Conservation (phyloP, 192 early-diverging fungal species). For the Dispira simplex region DNA sequence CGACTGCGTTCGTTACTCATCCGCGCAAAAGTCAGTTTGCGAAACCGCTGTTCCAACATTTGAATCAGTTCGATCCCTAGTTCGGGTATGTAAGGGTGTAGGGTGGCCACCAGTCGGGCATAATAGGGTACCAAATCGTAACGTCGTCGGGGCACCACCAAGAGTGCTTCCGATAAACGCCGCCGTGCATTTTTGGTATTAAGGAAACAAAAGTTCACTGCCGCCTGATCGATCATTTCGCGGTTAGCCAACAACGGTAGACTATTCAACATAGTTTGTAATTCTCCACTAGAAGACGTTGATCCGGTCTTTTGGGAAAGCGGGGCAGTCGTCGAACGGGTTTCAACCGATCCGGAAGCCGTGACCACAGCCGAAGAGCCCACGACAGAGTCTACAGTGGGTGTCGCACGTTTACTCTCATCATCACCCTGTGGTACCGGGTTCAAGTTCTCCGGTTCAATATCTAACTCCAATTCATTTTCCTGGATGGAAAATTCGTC, state of each 20-base stretch:
- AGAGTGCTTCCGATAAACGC: constrained; percentile 55
- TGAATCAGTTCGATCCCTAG: constrained; percentile 55
- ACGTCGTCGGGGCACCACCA: constrained; percentile 64
- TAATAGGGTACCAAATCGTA: constrained; percentile 84
- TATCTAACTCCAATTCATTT: not conserved
- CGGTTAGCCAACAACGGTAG: constrained; percentile 65
- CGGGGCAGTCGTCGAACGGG: no score
- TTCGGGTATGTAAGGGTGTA: constrained; percentile 79
- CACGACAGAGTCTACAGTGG: no score
- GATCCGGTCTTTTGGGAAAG: no score
- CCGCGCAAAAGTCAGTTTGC: constrained; percentile 55
- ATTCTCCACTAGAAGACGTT: no score
- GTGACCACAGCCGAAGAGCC: no score
- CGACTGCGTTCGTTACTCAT: constrained; percentile 17
- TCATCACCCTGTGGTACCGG: no score
- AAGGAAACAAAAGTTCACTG: constrained; percentile 85
- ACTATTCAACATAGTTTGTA: no score
- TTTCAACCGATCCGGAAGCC: no score
- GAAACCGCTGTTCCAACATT: constrained; percentile 27
- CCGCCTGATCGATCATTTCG: constrained; percentile 74
- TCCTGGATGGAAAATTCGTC: not conserved
- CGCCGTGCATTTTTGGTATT: constrained; percentile 69
- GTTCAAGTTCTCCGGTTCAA: not conserved
- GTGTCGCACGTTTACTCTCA: no score
- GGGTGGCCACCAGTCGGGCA: constrained; percentile 70